Evolutionary conservation across 495 filamentous ascomycete genomes (phyloP), one percentile per base, ranked within the genome.

Genomic region (Tuber melanosporum): DNA sequence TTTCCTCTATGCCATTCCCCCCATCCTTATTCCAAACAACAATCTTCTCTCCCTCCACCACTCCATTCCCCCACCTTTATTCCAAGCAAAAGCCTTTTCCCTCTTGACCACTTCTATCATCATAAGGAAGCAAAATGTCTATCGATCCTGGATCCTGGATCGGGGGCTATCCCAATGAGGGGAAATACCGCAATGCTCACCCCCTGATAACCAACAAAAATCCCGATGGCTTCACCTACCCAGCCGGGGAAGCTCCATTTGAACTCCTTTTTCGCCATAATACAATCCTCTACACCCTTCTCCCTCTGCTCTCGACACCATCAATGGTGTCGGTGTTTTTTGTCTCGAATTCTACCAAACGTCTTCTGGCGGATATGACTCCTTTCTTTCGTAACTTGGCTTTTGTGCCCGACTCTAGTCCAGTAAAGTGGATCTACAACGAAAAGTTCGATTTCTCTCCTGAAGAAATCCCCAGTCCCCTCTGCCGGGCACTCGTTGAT

Each of bases 341-440:
- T 32, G 76, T 78, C 1, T 82, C 75, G 1, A 72, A 39, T 6
- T 80, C 77, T 0, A 2, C 73, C 19, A 75, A 78, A 5, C 42
- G 45, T 17, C 75, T 80, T 36, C 69, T 82, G 39, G 42, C 62
- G 9, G 70, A 73, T 32, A 62, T 62, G 52, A 32, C 52, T 32
- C 1, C 81, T 78, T 32, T 73, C 32, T 83, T 82, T 66, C 70
- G 70, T 3, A 80, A 80, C 42, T 57, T 83, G 1, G n/a, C 80
- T 0, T 74, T 82, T 42, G 26, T 82, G 9, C 77, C 73, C 10
- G 77, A 81, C 20, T 2, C 17, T 19, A 71, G 74, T 36, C 70
- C 72, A 1, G 80, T 75, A 20, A 45, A 42, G 71, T 82, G 76
- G 80, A 12, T 47, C 46, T 43, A 36, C 19, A 43, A 17, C 71